phyloP scores from a whole-genome alignment of 768 basidiomycete species.

The Lentinula boryana region DNA sequence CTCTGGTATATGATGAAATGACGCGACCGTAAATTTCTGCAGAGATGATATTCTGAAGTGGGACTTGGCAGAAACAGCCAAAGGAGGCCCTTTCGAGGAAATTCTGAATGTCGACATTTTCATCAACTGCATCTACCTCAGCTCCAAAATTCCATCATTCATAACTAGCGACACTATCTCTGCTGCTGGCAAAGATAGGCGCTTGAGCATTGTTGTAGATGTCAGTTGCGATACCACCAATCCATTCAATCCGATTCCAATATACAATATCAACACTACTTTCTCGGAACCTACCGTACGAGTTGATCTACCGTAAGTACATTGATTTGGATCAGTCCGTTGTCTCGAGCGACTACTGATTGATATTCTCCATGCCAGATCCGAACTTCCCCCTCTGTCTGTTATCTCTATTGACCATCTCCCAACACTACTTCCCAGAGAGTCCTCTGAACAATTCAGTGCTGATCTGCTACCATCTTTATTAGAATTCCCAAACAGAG shows the following conservation, averaged over 20 bases:
- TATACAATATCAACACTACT: slow-evolving; percentile 91
- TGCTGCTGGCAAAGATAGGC: slow-evolving; percentile 62
- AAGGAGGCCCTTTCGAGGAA: slow-evolving; percentile 94
- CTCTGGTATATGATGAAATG: not conserved
- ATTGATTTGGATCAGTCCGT: not conserved
- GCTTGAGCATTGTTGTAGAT: slow-evolving; percentile 83
- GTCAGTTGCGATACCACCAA: slow-evolving; percentile 99
- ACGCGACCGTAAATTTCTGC: slow-evolving; percentile 4
- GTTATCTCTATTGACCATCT: slow-evolving; percentile 97
- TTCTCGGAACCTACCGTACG: slow-evolving; percentile 89
- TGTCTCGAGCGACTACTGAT: not conserved
- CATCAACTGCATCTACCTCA: slow-evolving; percentile 98
- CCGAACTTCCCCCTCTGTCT: slow-evolving; percentile 61
- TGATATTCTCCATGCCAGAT: slow-evolving; percentile 25
- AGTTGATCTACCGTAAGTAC: slow-evolving; percentile 71
- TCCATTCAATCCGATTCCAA: slow-evolving; percentile 95
- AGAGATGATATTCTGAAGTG: slow-evolving; percentile 95
- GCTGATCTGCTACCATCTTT: slow-evolving; percentile 80
- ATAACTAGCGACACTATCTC: slow-evolving; percentile 63
- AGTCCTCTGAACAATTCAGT: slow-evolving; percentile 97
- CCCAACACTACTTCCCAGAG: slow-evolving; percentile 90
- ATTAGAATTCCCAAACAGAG: slow-evolving; percentile 53
- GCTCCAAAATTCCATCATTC: slow-evolving; percentile 81
- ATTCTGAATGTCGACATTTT: slow-evolving; percentile 97
- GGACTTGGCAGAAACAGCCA: slow-evolving; percentile 96